Evolutionary conservation across 2,329 filamentous ascomycete species (phyloP), one percentile per base, ranked within the genome.

Genomic region (Microcyclosporella mali): DNA sequence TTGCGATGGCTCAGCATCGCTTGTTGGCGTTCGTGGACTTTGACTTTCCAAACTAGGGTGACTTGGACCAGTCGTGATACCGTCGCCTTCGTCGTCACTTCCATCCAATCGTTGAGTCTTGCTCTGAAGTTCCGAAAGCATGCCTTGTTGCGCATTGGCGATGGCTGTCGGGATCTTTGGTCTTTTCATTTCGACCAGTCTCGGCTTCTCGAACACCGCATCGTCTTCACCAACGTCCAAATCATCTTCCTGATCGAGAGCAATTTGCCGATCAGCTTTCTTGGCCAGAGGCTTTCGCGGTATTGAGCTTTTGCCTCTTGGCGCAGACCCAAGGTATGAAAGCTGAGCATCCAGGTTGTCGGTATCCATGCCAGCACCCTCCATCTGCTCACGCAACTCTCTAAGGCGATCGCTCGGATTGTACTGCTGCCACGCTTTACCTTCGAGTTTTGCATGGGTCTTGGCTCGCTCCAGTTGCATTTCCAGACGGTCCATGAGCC

Each of bases 381-480:
- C 92, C 92, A 98, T 98, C 67, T 89, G 83, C 67, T 97, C 90
- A 45, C 92, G 84, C 37, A 97, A 74, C 52, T 94, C 90, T 52
- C 92, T 84, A 45, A 98, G 73, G 57, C 89, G 83, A 68, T 98
- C 92, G 33, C 88, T 95, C 10, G 92, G 90, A 28, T 87, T 87
- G 51, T 84, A 76, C 40, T 77, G 71, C 50, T 94, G 85, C 85
- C 90, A 95, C 7, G 88, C 82, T 64, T 87, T 87, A 54, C 92
- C 92, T 66, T 97, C 92, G 25, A 98, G 79, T 67, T 95, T 95
- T 68, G 88, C 95, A 62, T 97, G 89, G 1, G 92, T 97, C 77
- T 97, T 97, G 52, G 95, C 90, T 51, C 92, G 77, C 70, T 97
- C 90, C 32, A 98, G 79, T 67, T 97, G 92, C 73, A 87, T 94